Evolutionary conservation across 2,329 filamentous ascomycete genomes (phyloP).

Genomic region (Beauveria caledonica): DNA sequence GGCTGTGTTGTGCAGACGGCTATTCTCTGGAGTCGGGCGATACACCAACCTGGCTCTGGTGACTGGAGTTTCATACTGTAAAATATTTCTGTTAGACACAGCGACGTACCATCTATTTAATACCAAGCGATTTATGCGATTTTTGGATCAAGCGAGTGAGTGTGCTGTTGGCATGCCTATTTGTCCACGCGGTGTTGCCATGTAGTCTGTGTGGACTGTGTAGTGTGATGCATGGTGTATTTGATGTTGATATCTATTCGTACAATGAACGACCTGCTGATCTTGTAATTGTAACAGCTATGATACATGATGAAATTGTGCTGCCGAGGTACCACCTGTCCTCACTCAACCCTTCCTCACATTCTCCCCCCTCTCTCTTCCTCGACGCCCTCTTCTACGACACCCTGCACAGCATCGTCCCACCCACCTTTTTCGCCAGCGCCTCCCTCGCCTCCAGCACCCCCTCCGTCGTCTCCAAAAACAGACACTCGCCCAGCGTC

Average conservation of each 20-base stretch:
- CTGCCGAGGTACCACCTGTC: background rate
- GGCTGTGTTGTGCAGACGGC: conserved; percentile 2
- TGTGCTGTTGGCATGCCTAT: background rate
- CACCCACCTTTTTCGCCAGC: conserved; percentile 71
- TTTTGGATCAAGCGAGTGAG: background rate
- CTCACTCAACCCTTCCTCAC: background rate
- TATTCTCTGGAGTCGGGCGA: conserved; percentile 8
- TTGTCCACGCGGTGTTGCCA: background rate
- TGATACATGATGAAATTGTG: conserved; percentile 1
- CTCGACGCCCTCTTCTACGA: conserved; percentile 24
- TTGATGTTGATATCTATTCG: conserved; percentile 2
- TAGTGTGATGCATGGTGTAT: background rate
- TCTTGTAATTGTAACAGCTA: conserved; percentile 7
- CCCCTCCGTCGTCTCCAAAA: conserved; percentile 68
- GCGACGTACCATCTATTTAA: conserved; percentile 5
- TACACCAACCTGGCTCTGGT: background rate
- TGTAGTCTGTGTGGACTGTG: background rate
- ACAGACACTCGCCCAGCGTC: conserved; percentile 74
- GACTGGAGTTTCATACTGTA: conserved; percentile 4
- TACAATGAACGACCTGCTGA: conserved; percentile 2
- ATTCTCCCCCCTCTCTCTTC: background rate
- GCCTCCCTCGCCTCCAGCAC: conserved; percentile 78
- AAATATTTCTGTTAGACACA: background rate
- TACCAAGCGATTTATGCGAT: conserved; percentile 3
- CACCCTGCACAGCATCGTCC: conserved; percentile 67